phyloP scores from a whole-genome alignment of 495 filamentous ascomycete species.

The Friedmanniomyces simplex region DNA sequence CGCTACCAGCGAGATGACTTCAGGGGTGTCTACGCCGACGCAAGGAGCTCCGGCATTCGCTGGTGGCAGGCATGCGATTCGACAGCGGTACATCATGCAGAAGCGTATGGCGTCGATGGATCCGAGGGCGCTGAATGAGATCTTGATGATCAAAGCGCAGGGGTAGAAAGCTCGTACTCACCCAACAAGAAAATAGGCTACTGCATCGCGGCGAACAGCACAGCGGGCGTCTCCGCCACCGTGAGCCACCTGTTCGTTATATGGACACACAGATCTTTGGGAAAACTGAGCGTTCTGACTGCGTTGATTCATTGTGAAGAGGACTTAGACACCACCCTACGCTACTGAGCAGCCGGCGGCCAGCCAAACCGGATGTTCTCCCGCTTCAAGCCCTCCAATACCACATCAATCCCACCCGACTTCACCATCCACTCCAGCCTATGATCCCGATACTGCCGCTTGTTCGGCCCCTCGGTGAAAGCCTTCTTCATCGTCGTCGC shows the following conservation, averaged over 20 bases:
- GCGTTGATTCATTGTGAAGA: no score
- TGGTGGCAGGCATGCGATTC: slow-evolving; percentile 48
- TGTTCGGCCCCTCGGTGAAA: slow-evolving; percentile 3
- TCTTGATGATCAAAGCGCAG: slow-evolving; percentile 28
- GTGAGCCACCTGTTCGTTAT: no score
- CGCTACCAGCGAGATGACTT: slow-evolving; percentile 9
- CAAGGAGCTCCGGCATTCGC: slow-evolving; percentile 21
- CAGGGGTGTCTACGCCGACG: slow-evolving; percentile 1
- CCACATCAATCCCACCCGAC: slow-evolving; percentile 11
- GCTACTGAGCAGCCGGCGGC: neutral
- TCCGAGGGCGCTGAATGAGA: slow-evolving; percentile 60
- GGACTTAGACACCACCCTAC: no score
- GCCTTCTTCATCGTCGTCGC: neutral
- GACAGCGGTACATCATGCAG: slow-evolving; percentile 64
- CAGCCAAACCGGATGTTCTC: slow-evolving; percentile 12
- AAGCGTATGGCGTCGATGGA: slow-evolving; percentile 68
- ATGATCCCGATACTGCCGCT: slow-evolving; percentile 15
- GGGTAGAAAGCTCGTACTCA: neutral
- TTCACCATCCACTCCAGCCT: slow-evolving; percentile 17
- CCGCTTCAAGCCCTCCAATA: slow-evolving; percentile 6
- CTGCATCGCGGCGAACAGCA: no score
- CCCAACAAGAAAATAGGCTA: no score
- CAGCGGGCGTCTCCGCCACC: no score
- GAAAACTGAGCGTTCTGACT: no score
- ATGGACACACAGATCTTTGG: no score